A percentile compares a stretch with the other conserved stretches of the same genome.
phyloP scores from a whole-genome alignment of 768 basidiomycete species.

The Lactifluus pinguis region DNA sequence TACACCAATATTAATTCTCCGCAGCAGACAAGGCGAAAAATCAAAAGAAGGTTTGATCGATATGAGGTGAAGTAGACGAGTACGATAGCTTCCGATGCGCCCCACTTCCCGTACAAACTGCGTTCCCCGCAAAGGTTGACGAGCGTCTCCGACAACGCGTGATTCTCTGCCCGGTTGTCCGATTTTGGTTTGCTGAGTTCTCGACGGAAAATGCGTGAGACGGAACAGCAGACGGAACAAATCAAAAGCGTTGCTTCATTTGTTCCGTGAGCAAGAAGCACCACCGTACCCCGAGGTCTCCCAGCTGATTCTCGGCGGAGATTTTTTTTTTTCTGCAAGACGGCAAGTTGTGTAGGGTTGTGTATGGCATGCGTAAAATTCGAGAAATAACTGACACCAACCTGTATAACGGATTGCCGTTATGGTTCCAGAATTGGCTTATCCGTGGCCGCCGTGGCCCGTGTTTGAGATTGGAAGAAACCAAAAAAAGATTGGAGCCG shows the following conservation, averaged over 20 bases:
- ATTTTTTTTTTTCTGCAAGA: not conserved
- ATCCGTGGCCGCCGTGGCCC: not conserved
- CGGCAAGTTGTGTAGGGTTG: not conserved
- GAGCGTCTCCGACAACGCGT: not conserved
- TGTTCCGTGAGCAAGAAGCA: not conserved
- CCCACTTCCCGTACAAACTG: not conserved
- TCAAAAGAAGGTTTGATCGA: constrained; percentile 17
- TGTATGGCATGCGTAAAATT: constrained; percentile 6
- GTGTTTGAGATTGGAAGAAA: not conserved
- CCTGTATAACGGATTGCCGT: constrained; percentile 3
- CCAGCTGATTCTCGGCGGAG: not conserved
- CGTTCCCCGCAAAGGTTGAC: not conserved
- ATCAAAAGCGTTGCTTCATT: not conserved
- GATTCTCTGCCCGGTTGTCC: not conserved
- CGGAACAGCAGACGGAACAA: not conserved
- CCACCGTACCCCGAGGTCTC: not conserved
- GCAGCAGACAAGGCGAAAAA: constrained; percentile 3
- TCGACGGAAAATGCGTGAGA: not conserved
- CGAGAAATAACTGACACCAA: not conserved
- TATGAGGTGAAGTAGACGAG: constrained; percentile 7
- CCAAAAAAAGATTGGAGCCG: constrained; percentile 3
- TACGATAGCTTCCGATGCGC: not conserved
- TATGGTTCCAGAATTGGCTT: constrained; percentile 2
- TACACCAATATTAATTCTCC: constrained; percentile 7
- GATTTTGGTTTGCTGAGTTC: not conserved